Base-by-base conservation (phyloP, 2,329 filamentous ascomycete species). In the Lecanicillium sp. region DNA sequence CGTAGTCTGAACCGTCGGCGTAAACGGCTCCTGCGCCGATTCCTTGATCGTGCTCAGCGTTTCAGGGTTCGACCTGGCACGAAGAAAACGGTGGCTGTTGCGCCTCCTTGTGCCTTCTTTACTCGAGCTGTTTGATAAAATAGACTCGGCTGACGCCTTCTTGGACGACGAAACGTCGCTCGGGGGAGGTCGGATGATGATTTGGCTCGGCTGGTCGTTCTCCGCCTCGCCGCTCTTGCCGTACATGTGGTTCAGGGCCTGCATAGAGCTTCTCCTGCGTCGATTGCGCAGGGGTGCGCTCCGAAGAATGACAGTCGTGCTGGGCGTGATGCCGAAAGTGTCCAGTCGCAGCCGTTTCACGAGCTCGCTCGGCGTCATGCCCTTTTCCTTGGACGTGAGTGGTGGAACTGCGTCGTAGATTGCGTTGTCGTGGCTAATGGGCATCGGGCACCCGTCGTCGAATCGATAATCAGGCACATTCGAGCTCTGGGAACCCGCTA, bases 1-100 rank as follows among this genome's bases (percentile, higher is more conserved):
- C 0, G 89, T 84, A 0, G 90, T 95, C 21, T 57, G 37, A 10
- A 69, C 60, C 0, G 68, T 68, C 4, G 68, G 67, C 27, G 56
- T 56, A 9, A 57, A 52, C 9, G 54, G 54, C 27, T 59, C 49
- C 2, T 54, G 47, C 3, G 54, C 51, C n/a, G 55, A 53, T 44
- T 68, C 66, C 9, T 62, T 60, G 19, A 69, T 68, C 26, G 65
- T 68, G 17, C 58, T 60, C 24, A 69, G 51, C 8, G 58, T 57
- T 47, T 67, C 65, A 5, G 64, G 64, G 17, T 60, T 67, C 9
- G 65, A 67, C 36, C 60, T 60, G n/a, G 62, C 63, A 60, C 65
- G 49, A 12, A 48, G 36, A 32, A 48, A 48, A 6, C 44, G 26
- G 21, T 32, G 44, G 3, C 35, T 44, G 8, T 20, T 44, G 23